These are phyloP conservation scores for Geotrichum cucujoidarum DNA, from an alignment of 1,139 yeast genomes.

Conservation along the genomic window DNA sequence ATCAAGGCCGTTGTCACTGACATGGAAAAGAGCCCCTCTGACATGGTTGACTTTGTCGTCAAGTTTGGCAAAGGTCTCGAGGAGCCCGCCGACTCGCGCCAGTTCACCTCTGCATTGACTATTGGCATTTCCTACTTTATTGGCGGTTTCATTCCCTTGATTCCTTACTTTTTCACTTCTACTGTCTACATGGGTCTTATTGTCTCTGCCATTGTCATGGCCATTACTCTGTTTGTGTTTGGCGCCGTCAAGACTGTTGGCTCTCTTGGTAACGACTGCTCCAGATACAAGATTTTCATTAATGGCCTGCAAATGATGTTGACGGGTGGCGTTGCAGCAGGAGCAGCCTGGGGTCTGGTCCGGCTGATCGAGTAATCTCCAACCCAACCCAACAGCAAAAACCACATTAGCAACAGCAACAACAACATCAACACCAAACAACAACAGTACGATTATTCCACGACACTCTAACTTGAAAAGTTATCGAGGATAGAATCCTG, in stretches of 20 bases:
- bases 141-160: slow-evolving; percentile 76
- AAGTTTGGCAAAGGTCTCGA: slow-evolving; percentile 71
- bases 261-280: slow-evolving; percentile 76
- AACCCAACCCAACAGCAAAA: neutral
- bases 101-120: slow-evolving; percentile 68
- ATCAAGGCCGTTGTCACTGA: slow-evolving; percentile 56
- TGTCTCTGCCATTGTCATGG: slow-evolving; percentile 75
- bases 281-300: slow-evolving; percentile 52
- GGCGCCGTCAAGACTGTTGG: slow-evolving; percentile 82
- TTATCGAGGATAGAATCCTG: neutral
- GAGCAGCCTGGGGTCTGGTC: slow-evolving; percentile 93
- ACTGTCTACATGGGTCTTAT: slow-evolving; percentile 73
- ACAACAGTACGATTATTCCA: no score
- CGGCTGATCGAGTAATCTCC: slow-evolving; percentile 53
- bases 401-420: neutral
- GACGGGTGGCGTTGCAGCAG: slow-evolving; percentile 94
- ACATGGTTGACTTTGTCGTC: slow-evolving; percentile 64
- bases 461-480: neutral
- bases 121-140: slow-evolving; percentile 70
- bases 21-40: slow-evolving; percentile 55
- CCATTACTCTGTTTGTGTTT: slow-evolving; percentile 75
- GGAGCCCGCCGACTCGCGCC: slow-evolving; percentile 76
- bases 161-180: slow-evolving; percentile 71
- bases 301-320: slow-evolving; percentile 91
- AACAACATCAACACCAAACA: neutral